Base-by-base conservation (phyloP, 441 rosid genomes). In the Viola pubescens region DNA sequence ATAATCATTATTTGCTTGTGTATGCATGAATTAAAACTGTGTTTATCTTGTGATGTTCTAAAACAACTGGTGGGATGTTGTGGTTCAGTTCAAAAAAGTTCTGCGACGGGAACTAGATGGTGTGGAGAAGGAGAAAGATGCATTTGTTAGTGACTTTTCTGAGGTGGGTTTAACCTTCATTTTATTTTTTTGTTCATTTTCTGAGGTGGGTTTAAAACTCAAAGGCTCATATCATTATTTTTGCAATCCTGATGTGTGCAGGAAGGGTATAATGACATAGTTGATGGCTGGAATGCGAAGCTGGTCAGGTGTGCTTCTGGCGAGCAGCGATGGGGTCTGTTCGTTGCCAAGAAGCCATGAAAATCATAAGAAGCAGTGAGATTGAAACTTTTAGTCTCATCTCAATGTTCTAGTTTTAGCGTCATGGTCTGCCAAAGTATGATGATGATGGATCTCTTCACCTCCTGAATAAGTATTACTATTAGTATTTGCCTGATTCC, bases 201-300 rank as follows among this genome's bases (percentile, higher is more conserved):
- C 9, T 1, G 10, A 1, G 44, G 12, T 11, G 58, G 58, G 48
- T 7, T 26, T 9, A 19, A 40, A 11, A 7, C 19, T 5, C 58
- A 1, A 9, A 7, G 43, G 6, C n/a, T 64, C 54, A 50, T 14
- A 9, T 48, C 7, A 8, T 16, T 48, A 1, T 10, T 26, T 16
- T 1, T 12, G 3, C 5, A 1, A 46, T 8, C 34, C 34, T 6
- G 14, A 56, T 38, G 42, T 37, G 66, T 70, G 38, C 91, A 94
- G 97, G 85, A 82, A 66, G 99, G 91, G 70, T 94, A 84, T 51
- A 75, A 88, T n/a, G 99, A 81, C 4, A 91, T 94, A 16, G 94
- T 90, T 3, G 91, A 67, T 41, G 97, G 97, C 71, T 91, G 99
- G 99, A 94, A 85, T 71, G 82, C 97, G 45, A 91, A 91, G 78